These are phyloP conservation scores for Chrysoporthe austroafricana DNA, from an alignment of 2,329 filamentous ascomycete genomes.

Conservation along the genomic window DNA sequence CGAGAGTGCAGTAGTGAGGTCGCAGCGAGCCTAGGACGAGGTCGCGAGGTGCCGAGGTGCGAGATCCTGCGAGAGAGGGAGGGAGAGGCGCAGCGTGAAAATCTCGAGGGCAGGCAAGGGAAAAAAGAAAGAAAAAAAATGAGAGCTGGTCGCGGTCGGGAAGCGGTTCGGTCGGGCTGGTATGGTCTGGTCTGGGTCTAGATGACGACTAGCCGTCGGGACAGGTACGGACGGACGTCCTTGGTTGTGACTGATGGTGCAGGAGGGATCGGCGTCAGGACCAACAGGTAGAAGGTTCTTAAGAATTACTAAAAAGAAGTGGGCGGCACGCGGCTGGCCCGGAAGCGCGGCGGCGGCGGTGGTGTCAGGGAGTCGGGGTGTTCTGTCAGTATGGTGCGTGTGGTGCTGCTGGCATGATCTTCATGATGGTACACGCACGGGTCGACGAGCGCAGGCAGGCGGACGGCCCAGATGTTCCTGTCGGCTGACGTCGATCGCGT, in stretches of 20 bases:
- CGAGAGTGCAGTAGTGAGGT: not conserved
- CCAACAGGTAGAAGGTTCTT: not conserved
- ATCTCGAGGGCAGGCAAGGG: not conserved
- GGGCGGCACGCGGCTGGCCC: not conserved
- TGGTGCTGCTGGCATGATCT: constrained; percentile 1
- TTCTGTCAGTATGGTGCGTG: not conserved
- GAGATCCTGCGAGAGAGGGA: not conserved
- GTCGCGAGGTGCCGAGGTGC: not conserved
- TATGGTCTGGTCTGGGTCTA: not conserved
- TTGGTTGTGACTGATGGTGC: not conserved
- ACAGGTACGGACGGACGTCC: not conserved
- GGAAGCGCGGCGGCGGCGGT: not conserved
- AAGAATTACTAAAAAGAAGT: not conserved
- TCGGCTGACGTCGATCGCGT: constrained; percentile 14
- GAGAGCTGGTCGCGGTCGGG: not conserved
- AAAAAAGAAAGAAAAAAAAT: not conserved
- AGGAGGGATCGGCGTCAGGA: not conserved
- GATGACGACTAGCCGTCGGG: constrained; percentile 3
- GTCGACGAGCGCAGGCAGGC: not conserved
- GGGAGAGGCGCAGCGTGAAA: not conserved
- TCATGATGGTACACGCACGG: constrained; percentile 1
- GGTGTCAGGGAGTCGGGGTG: no score
- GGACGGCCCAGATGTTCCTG: constrained; percentile 12
- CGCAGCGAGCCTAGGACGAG: not conserved
- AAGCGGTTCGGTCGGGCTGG: constrained; percentile 4